These are phyloP conservation scores for Gonium pectorale DNA, from an alignment of 139 green algal genomes.

Conservation along the genomic window DNA sequence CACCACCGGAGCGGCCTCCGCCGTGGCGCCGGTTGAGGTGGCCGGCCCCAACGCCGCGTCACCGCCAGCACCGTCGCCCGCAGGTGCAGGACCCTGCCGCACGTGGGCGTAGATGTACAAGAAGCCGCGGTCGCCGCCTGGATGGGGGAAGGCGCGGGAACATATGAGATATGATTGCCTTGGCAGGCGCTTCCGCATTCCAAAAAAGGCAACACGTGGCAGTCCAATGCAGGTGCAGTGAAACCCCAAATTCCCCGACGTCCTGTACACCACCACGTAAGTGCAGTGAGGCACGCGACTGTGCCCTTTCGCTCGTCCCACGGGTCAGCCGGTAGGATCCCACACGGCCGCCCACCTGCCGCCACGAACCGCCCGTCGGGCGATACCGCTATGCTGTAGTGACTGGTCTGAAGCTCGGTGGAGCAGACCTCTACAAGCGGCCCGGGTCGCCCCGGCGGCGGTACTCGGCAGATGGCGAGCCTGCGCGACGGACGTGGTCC, in stretches of 20 bases:
- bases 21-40: too few relatives aligned
- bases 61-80: neutral
- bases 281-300: too few relatives aligned
- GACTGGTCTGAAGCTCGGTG: neutral
- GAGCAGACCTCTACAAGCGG: neutral
- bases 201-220: too few relatives aligned
- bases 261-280: too few relatives aligned
- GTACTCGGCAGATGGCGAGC: constrained; percentile 3
- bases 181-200: too few relatives aligned
- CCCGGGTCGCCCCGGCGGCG: neutral
- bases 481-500: neutral
- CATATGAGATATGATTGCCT: too few relatives aligned
- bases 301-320: too few relatives aligned
- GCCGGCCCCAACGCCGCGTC: neutral
- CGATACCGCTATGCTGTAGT: constrained; percentile 36
- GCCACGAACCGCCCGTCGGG: constrained; percentile 22
- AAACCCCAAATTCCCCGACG: too few relatives aligned
- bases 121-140: constrained; percentile 26
- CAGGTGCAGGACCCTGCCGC: neutral
- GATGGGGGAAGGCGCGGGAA: too few relatives aligned
- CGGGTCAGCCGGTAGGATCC: too few relatives aligned
- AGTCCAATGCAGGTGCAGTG: too few relatives aligned
- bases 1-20: too few relatives aligned
- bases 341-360: constrained; percentile 30
- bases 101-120: constrained; percentile 7